Evolutionary conservation across 345 rosid species (phyloP), one percentile per base, ranked within the genome.

Genomic region (Gossypium turneri): DNA sequence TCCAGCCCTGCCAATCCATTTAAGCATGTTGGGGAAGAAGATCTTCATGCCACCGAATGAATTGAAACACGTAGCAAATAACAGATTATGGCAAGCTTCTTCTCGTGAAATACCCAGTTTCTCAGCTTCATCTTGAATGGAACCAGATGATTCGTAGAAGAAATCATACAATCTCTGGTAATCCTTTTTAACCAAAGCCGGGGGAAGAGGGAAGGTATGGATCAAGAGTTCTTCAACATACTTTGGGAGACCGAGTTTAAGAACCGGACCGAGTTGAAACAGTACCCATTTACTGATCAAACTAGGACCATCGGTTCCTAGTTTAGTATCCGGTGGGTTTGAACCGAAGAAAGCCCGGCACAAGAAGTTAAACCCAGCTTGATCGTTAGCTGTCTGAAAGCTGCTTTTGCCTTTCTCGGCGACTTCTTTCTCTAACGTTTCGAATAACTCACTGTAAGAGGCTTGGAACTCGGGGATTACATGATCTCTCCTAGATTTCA

Each of bases 21-120:
- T 92, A 50, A 94, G 65, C 48, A 86, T 8, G 79, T 73, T 89
- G 12, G 97, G 90, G 80, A 94, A 89, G 27, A 94, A 72, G 24
- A 92, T 6, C 47, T 80, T 92, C 86, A 94, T 86, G 25, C 98
- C 98, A 5, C 97, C 97, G 77, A 86, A 92, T 12, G 97, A 84
- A 76, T 94, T 94, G 64, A 94, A 94, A 78, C 98, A 92, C 34
- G 97, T 90, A 75, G 97, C 82, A 82, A 94, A 94, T 43, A 92
- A 51, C 19, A 94, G 77, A 73, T 94, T 94, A 76, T 94, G 97
- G 76, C 89, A 81, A 0, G 97, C 97, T 78, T 94, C 98, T n/a
- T 90, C 98, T 7, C 90, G 75, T 5, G 97, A 89, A 68, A 94
- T 75, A 5, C 94, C 95, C 66, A 87, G 17, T 16, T 73, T 79